Base-by-base conservation (phyloP, 495 filamentous ascomycete genomes). In the Neurospora tetrasperma region DNA sequence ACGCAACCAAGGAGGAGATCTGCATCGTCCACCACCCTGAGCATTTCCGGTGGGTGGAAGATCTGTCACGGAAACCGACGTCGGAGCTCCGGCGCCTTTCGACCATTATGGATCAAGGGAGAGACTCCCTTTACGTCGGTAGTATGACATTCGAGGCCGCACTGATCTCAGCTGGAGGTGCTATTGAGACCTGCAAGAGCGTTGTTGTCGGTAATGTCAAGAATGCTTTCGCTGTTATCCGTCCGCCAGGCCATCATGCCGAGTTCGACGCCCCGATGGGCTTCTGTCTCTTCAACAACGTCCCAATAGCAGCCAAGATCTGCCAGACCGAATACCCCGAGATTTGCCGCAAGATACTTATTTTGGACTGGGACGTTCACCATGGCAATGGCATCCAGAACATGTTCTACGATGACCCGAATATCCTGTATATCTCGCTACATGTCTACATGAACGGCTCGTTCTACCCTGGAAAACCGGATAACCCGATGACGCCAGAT, bases 251-350 rank as follows among this genome's bases (percentile, higher is more conserved):
- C 3, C 96, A 99, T 76, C 96, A 99, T 82, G 96, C 96, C 1
- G 96, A 98, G 78, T 87, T 86, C 69, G 86, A 95, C 75, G 83
- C 87, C 16, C 86, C 96, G 7, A 94, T 96, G 89, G 96, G 96
- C 0, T 99, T 99, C 79, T 99, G 96, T 80, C 83, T 98, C 18
- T 98, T 97, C 80, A 97, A 99, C 82, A 99, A 99, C 82, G 96
- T 98, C 12, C 91, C 91, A 40, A 91, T 99, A 71, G 94, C 94
- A 2, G 90, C 94, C 10, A 90, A 88, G 70, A 91, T 94, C 68
- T 96, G 94, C 75, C 93, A 94, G 79, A 80, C 82, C 39, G 88
- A 91, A 48, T 92, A 90, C 73, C 91, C 91, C 4, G 89, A 96
- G 0, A 82, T 82, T 0, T 97, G 93, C 78, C 90, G 93, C 43